phyloP scores from a whole-genome alignment of 202 grass and related monocot genomes.

The Cymbopogon flexuosus region DNA sequence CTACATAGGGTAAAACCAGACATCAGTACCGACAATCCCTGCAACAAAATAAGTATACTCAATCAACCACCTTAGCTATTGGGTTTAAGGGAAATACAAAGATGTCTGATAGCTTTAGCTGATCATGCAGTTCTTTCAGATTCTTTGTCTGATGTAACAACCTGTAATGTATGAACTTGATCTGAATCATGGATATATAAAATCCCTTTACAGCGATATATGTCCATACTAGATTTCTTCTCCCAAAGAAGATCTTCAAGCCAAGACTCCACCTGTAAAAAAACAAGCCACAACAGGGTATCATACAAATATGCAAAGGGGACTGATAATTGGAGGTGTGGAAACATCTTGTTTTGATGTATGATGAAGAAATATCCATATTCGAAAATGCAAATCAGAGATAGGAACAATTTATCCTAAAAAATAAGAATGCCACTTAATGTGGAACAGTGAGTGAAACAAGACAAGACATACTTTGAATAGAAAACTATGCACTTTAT shows the following conservation, averaged over 20 bases:
- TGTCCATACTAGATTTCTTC: constrained; percentile 63
- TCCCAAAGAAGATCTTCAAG: constrained; percentile 99
- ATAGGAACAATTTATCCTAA: background rate
- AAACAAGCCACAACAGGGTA: background rate
- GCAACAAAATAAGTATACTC: background rate
- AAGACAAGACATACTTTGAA: background rate
- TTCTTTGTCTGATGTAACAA: constrained; percentile 31
- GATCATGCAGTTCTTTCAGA: constrained; percentile 16
- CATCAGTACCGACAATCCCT: background rate
- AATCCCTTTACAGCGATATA: constrained; percentile 95
- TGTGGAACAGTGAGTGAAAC: background rate
- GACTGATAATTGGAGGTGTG: background rate
- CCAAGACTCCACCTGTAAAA: constrained; percentile 62
- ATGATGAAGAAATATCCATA: background rate
- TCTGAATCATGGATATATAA: constrained; percentile 64
- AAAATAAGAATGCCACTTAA: background rate
- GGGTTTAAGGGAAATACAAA: background rate
- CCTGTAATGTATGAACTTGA: constrained; percentile 88
- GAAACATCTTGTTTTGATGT: background rate
- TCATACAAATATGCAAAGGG: background rate
- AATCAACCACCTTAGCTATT: background rate
- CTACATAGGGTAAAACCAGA: constrained; percentile 44
- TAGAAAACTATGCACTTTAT: background rate
- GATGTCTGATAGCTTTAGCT: background rate
- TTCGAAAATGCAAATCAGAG: background rate